phyloP scores from a whole-genome alignment of 2,329 filamentous ascomycete species.

The Phialophora chinensis region DNA sequence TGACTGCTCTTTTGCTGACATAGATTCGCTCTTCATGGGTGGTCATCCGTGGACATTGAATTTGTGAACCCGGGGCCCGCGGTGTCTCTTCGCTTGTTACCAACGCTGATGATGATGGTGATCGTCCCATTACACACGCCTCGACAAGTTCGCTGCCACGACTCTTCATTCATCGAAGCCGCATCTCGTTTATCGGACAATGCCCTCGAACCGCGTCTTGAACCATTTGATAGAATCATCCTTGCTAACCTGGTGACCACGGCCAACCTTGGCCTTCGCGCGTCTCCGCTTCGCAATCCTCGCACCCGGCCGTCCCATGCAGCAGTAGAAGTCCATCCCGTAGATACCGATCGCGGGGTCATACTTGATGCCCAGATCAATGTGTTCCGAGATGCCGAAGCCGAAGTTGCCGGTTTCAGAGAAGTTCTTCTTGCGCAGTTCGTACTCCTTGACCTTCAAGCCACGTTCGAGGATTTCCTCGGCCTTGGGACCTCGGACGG shows the following conservation, averaged over 20 bases:
- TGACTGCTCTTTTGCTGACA: background rate
- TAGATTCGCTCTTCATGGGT: background rate
- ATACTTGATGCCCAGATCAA: conserved; percentile 99
- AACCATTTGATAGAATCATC: conserved; percentile 98
- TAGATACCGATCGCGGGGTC: conserved; percentile 98
- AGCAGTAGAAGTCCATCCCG: conserved; percentile 99
- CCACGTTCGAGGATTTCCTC: conserved; percentile 99
- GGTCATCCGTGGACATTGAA: background rate
- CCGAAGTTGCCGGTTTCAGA: conserved; percentile 99
- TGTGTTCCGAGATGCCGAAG: conserved; percentile 99
- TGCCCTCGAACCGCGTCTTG: conserved; percentile 95
- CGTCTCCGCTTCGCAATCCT: conserved; percentile 95
- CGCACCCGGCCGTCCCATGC: conserved; percentile 99
- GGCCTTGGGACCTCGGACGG: conserved; percentile 97
- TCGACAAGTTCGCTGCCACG: background rate
- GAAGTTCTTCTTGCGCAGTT: conserved; percentile 99
- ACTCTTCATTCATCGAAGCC: background rate
- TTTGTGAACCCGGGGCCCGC: background rate
- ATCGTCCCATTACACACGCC: background rate
- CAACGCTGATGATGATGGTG: background rate
- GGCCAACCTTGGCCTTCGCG: conserved; percentile 82
- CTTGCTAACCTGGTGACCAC: conserved; percentile 91
- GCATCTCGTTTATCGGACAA: conserved; percentile 79
- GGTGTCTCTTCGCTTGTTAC: background rate
- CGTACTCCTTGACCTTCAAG: conserved; percentile 99